Base-by-base conservation (phyloP, 768 basidiomycete species). In the Leccinum variicolor region DNA sequence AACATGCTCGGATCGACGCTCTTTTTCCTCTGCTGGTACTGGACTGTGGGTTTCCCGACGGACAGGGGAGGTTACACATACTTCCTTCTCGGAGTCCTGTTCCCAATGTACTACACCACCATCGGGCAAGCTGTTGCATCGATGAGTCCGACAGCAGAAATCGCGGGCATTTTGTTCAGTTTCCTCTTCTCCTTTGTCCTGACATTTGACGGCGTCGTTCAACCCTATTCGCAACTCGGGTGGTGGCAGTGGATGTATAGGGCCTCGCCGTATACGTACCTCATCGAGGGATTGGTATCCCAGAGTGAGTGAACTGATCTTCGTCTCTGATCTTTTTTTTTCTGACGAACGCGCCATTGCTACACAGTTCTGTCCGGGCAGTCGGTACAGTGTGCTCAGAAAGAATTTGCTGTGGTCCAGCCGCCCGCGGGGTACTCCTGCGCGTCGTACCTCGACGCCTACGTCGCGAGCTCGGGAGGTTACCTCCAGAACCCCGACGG, bases 201-300 rank as follows among this genome's bases (percentile, higher is more conserved):
- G 53, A 84, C 76, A n/a, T 87, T 89, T 64, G 79, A 87, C 60
- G 87, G 86, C 59, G 84, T 89, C 36, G 66, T 90, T 4, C 88
- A 90, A 62, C 87, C 87, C 7, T 85, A 75, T 65, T 62, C 76
- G 8, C 74, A 77, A 17, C 80, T 89, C 3, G 81, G 82, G 11
- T 86, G 85, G 82, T 90, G 87, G 87, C 66, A 71, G 52, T 89
- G 87, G 86, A 86, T 88, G 86, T 89, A 80, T 59, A 75, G 67
- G 54, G 8, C 80, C 28, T 82, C 81, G 3, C 82, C 83, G 0
- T 83, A 75, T 66, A 81, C 81, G 1, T 85, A 86, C 61, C 70
- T 86, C 26, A 75, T 86, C 55, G 83, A 84, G 51, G 78, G 72
- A 29, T 59, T 81, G 23, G 61, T 75, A 8, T 73, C 76, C 0